Percentiles rank a stretch among this genome's conserved stretches.
These are phyloP conservation scores for Aspergillus clavatus DNA, from an alignment of 2,329 filamentous ascomycete genomes.

Conservation along the genomic window DNA sequence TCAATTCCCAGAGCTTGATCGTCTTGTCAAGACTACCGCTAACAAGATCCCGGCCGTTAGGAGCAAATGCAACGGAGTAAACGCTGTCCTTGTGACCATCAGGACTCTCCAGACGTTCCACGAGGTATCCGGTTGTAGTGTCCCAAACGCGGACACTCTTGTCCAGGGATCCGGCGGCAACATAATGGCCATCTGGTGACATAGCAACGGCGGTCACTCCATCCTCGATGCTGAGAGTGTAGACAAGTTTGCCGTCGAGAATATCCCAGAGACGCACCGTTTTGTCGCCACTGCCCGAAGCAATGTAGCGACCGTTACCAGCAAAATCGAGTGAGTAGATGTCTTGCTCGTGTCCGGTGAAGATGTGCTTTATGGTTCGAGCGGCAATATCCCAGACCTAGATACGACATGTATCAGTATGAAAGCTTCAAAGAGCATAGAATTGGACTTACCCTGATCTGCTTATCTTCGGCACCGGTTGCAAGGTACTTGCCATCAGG, in stretches of 20 bases:
- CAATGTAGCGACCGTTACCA: slow-evolving; percentile 87
- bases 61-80: slow-evolving; percentile 93
- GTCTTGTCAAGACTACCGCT: slow-evolving; percentile 95
- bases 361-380: slow-evolving; percentile 82
- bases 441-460: slow-evolving; percentile 69
- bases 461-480: slow-evolving; percentile 94
- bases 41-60: slow-evolving; percentile 86
- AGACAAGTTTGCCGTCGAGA: slow-evolving; percentile 71
- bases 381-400: slow-evolving; percentile 91
- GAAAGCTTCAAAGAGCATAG: neutral
- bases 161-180: slow-evolving; percentile 90
- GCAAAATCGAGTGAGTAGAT: slow-evolving; percentile 97
- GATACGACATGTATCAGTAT: neutral
- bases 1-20: slow-evolving; percentile 98
- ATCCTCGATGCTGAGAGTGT: slow-evolving; percentile 89
- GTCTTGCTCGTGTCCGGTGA: slow-evolving; percentile 96
- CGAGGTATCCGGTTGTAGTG: slow-evolving; percentile 74
- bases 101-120: slow-evolving; percentile 86
- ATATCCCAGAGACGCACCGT: slow-evolving; percentile 97
- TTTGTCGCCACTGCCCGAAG: slow-evolving; percentile 89
- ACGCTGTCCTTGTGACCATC: slow-evolving; percentile 96
- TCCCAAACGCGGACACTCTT: slow-evolving; percentile 99
- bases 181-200: slow-evolving; percentile 88
- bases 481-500: slow-evolving; percentile 91
- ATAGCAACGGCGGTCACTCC: slow-evolving; percentile 97